These are phyloP conservation scores for Crithidia mellificae DNA, from an alignment of 208 protist genomes.

Conservation along the genomic window DNA sequence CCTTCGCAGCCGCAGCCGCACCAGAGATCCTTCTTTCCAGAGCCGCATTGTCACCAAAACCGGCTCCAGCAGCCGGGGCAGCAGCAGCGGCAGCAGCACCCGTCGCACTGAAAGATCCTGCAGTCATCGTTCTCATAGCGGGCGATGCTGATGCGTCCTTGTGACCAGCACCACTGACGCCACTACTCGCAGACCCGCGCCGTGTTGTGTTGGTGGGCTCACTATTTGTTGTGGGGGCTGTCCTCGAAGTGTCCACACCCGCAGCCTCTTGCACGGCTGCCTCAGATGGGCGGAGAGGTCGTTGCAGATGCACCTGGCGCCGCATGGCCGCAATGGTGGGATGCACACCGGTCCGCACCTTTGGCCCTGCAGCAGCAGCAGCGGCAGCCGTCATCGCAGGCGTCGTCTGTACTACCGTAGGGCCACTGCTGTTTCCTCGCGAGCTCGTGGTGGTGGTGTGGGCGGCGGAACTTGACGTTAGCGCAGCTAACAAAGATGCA, in stretches of 20 bases:
- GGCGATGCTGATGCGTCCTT: not conserved
- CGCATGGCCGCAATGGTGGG: conserved; percentile 23
- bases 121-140: not conserved
- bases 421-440: no score
- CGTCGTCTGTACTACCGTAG: no score
- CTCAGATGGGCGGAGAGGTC: conserved; percentile 35
- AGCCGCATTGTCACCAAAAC: no score
- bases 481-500: conserved; percentile 25
- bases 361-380: not conserved
- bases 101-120: no score
- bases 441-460: no score
- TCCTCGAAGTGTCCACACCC: conserved; percentile 9
- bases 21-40: no score
- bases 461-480: not conserved
- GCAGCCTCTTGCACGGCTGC: conserved; percentile 19
- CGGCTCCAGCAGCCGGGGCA: no score
- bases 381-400: not conserved
- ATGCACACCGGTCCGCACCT: not conserved
- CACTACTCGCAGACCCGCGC: no score
- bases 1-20: conserved; percentile 11
- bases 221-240: no score
- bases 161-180: no score
- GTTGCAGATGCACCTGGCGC: conserved; percentile 34
- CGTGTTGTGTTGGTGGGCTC: no score
- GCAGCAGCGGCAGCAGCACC: not conserved